Conservation (phyloP, 208 protist genomes). For the Trypanosoma rangeli region DNA sequence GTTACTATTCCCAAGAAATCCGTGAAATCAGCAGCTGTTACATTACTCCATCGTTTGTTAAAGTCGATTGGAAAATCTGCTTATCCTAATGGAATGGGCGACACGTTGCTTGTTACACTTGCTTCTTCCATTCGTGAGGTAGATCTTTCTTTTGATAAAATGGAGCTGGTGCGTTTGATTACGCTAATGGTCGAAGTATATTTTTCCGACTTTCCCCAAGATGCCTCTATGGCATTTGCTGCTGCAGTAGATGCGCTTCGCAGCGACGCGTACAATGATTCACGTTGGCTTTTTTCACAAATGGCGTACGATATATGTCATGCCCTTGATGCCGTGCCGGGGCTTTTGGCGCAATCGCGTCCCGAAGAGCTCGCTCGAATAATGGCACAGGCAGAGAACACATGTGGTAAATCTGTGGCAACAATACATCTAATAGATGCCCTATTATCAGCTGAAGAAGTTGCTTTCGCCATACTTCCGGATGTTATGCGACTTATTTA, state of each 20-base stretch:
- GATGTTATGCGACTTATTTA: conserved; percentile 55
- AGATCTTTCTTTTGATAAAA: conserved; percentile 57
- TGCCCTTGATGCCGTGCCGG: conserved; percentile 33
- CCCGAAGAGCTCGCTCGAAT: conserved; percentile 53
- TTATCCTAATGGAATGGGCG: conserved; percentile 38
- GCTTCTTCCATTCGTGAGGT: conserved; percentile 31
- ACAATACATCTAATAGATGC: conserved; percentile 66
- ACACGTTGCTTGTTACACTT: conserved; percentile 37
- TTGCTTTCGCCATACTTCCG: conserved; percentile 36
- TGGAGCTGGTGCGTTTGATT: conserved; percentile 38
- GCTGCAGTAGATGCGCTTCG: conserved; percentile 54
- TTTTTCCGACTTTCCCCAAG: conserved; percentile 23
- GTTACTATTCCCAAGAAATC: conserved; percentile 23
- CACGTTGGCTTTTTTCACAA: conserved; percentile 52
- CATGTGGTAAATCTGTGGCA: conserved; percentile 70
- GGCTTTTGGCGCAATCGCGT: conserved; percentile 35
- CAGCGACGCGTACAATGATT: conserved; percentile 72
- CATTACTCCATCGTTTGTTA: conserved; percentile 45
- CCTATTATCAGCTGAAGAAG: conserved; percentile 34
- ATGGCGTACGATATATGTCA: conserved; percentile 76
- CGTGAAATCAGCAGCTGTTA: conserved; percentile 44
- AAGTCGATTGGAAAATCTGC: conserved; percentile 41
- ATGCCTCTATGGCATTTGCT: conserved; percentile 29
- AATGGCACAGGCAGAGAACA: conserved; percentile 59
- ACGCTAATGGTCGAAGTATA: conserved; percentile 27